phyloP scores from a whole-genome alignment of 1,284 basidiomycete species.

The Blastosporella zonata region DNA sequence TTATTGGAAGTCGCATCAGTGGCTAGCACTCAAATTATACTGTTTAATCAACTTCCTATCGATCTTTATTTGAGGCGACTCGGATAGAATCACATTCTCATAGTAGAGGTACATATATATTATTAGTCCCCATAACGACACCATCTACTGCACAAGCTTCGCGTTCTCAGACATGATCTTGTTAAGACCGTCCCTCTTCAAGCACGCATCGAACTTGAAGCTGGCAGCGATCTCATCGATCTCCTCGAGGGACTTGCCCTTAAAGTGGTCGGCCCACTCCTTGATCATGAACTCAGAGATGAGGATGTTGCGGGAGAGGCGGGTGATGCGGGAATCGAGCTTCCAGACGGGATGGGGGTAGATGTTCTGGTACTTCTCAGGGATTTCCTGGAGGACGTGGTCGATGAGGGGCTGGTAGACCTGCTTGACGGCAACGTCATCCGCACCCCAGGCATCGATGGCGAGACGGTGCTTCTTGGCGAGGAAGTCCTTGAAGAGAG shows the following conservation, averaged over 20 bases:
- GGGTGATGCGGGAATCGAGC: conserved; percentile 33
- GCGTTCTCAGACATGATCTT: conserved; percentile 39
- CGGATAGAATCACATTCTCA: too few species aligned
- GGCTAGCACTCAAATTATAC: too few species aligned
- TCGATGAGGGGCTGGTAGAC: conserved; percentile 59
- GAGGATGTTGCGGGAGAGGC: conserved; percentile 60
- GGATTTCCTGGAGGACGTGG: conserved; percentile 46
- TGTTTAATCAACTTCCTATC: too few species aligned
- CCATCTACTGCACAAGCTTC: conserved; percentile 15
- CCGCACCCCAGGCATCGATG: conserved; percentile 67
- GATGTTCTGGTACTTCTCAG: conserved; percentile 36
- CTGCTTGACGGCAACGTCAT: conserved; percentile 49
- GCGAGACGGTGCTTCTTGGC: conserved; percentile 64
- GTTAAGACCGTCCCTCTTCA: conserved; percentile 45
- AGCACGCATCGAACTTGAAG: conserved; percentile 55
- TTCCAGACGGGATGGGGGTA: conserved; percentile 42
- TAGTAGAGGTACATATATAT: neutral
- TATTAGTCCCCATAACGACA: neutral
- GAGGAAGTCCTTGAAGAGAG: conserved; percentile 61
- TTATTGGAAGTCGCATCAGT: too few species aligned
- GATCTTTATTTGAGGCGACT: too few species aligned
- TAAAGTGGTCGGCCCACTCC: conserved; percentile 67
- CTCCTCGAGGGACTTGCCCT: conserved; percentile 40
- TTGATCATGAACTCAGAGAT: conserved; percentile 62
- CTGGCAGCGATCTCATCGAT: conserved; percentile 48